Conservation (phyloP, 2,329 filamentous ascomycete genomes). For the Xylariaceae sp. region DNA sequence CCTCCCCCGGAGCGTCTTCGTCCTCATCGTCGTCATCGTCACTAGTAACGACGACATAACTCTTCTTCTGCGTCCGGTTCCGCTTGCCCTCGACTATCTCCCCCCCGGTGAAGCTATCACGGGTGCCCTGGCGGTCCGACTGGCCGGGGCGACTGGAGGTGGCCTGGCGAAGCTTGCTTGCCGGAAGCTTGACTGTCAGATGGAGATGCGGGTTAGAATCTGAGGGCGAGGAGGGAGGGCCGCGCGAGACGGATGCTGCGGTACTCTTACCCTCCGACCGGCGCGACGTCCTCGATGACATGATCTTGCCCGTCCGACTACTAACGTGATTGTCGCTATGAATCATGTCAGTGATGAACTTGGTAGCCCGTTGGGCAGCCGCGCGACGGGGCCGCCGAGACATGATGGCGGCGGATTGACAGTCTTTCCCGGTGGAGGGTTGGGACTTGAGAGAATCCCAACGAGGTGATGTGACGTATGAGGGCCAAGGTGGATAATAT, state of each 20-base stretch:
- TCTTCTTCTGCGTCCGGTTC: conserved; percentile 52
- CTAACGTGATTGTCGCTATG: conserved; percentile 40
- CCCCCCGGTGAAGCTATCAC: conserved; percentile 38
- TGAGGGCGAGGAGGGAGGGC: conserved; percentile 40
- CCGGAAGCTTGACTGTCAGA: conserved; percentile 48
- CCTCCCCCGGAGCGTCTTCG: conserved; percentile 37
- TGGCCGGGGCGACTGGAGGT: conserved; percentile 36
- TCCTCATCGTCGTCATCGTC: conserved; percentile 39
- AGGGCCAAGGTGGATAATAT: background rate
- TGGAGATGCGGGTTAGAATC: conserved; percentile 42
- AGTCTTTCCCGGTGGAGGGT: conserved; percentile 3
- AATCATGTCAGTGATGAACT: conserved; percentile 46
- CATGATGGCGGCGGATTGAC: conserved; percentile 21
- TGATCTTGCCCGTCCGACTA: conserved; percentile 35
- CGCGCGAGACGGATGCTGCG: conserved; percentile 39
- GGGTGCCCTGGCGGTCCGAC: conserved; percentile 26
- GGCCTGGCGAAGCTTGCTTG: conserved; percentile 47
- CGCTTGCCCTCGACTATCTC: conserved; percentile 47
- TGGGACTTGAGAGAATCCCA: too few relatives aligned
- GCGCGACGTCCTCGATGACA: conserved; percentile 45
- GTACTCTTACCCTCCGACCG: conserved; percentile 43
- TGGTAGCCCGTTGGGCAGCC: conserved; percentile 41
- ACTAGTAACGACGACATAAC: conserved; percentile 53
- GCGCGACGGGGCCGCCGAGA: conserved; percentile 35
- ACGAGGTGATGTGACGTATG: background rate